These are phyloP conservation scores for Lactarius sp. DNA, from an alignment of 768 basidiomycete genomes.

Conservation along the genomic window DNA sequence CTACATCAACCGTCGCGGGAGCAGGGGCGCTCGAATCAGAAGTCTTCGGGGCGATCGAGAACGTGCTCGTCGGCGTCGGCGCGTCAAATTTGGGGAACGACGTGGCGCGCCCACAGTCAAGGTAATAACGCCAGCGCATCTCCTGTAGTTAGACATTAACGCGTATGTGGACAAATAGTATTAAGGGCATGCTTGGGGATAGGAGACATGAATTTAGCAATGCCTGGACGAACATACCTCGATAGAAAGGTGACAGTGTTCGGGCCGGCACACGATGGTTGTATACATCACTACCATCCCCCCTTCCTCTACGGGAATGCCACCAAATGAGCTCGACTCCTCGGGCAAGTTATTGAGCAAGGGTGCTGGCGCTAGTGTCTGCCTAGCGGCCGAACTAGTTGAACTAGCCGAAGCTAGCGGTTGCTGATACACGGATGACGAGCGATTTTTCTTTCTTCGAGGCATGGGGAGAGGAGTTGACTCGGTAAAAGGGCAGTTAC, in stretches of 20 bases:
- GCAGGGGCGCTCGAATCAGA: neutral
- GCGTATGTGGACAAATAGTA: neutral
- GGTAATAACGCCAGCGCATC: conserved; percentile 2
- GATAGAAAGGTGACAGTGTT: neutral
- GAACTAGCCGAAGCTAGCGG: too few species aligned
- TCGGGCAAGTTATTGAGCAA: too few species aligned
- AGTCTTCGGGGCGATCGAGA: neutral
- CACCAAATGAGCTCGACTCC: neutral
- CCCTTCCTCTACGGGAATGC: neutral
- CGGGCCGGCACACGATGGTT: neutral
- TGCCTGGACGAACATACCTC: neutral
- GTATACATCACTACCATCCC: neutral
- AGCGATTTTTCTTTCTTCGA: neutral
- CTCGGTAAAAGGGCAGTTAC: too few species aligned
- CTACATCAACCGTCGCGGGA: neutral
- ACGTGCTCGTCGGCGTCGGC: neutral
- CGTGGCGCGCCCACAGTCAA: neutral
- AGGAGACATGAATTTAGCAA: neutral
- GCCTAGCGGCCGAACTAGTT: too few species aligned
- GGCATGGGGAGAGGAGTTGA: neutral
- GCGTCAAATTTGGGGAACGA: neutral
- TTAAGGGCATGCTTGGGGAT: neutral
- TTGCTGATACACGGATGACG: too few species aligned
- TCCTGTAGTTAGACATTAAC: neutral
- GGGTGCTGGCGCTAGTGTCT: too few species aligned